Evolutionary conservation across 108 stramenopile species (phyloP), one percentile per base, ranked within the genome.

Genomic region (Pinguiococcus pyrenoidosus): DNA sequence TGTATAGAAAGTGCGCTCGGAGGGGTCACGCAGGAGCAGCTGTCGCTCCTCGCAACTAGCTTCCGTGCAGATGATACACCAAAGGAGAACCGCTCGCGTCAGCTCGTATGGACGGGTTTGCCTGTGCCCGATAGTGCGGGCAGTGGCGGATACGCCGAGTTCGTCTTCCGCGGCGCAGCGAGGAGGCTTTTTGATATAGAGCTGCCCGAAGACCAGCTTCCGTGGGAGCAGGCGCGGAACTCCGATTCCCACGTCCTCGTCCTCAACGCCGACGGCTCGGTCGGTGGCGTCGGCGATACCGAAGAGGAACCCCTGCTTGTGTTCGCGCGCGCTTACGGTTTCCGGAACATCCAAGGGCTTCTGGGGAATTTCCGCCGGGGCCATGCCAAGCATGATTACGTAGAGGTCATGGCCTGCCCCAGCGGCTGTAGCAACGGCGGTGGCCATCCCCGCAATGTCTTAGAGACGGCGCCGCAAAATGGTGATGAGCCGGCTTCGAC

Each of bases 401-500:
- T 98, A 0, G 96, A 98, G 72, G 76, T 83, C 17, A 93, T 98
- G 92, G 96, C 96, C 32, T 98, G 96, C 59, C 96, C 96, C 16
- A 72, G 76, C 21, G 94, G 94, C 22, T 95, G 96, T 56, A 59
- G 81, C 30, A 98, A 98, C 64, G 96, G 96, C 32, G 96, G 96
- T 29, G 96, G 96, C 35, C 84, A 85, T n/a, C n/a, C n/a, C n/a
- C n/a, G n/a, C n/a, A n/a, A n/a, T n/a, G n/a, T n/a, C n/a, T n/a
- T n/a, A n/a, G n/a, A n/a, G n/a, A n/a, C n/a, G n/a, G n/a, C n/a
- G n/a, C n/a, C n/a, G n/a, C n/a, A n/a, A n/a, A n/a, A n/a, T n/a
- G n/a, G n/a, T n/a, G n/a, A n/a, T n/a, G n/a, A n/a, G n/a, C n/a
- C n/a, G n/a, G n/a, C n/a, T n/a, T n/a, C n/a, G n/a, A n/a, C n/a